Evolutionary conservation across 177 flowering plant species (phyloP), one percentile per base, ranked within the genome.

Genomic region (Vitis hybrid): DNA sequence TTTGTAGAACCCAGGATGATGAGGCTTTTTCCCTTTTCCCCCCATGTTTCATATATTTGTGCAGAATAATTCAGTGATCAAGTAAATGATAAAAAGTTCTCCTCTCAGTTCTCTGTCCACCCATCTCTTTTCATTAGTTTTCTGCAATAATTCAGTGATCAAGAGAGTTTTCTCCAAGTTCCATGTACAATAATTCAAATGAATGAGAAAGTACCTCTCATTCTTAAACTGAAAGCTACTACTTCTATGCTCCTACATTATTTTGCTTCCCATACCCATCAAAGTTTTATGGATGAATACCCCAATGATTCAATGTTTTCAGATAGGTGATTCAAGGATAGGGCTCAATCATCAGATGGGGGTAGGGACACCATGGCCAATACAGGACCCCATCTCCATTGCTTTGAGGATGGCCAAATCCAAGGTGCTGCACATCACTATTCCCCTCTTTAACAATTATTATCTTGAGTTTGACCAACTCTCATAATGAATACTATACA

Each of bases 1-100:
- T 85, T 82, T 78, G 78, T 60, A 74, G 30, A 53, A 69, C 71
- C 12, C 66, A 77, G 86, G 86, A 82, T 73, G 88, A 85, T 49
- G 88, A 78, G 87, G 91, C 86, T 71, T 73, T 65, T 66, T 51
- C 15, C 52, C 10, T 24, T 73, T 70, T 35, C 20, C 46, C 61
- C 14, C 11, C 20, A 57, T 27, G 61, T 64, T 73, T 57, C 3
- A 11, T 52, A 27, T 63, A 51, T 20, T 51, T 62, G 67, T 77
- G 75, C 61, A 71, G 56, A 35, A 35, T 69, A 14, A 46, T 53
- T 53, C 35, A 66, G 48, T 55, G 4, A 50, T 61, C 57, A 54
- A 53, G 41, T 61, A 35, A 74, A 52, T 24, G 50, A 66, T n/a
- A 11, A 12, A 17, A n/a, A 32, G 46, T n/a, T 63, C n/a, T 27